These are phyloP conservation scores for Trichoderma brevicompactum DNA, from an alignment of 2,329 filamentous ascomycete species.

Conservation along the genomic window DNA sequence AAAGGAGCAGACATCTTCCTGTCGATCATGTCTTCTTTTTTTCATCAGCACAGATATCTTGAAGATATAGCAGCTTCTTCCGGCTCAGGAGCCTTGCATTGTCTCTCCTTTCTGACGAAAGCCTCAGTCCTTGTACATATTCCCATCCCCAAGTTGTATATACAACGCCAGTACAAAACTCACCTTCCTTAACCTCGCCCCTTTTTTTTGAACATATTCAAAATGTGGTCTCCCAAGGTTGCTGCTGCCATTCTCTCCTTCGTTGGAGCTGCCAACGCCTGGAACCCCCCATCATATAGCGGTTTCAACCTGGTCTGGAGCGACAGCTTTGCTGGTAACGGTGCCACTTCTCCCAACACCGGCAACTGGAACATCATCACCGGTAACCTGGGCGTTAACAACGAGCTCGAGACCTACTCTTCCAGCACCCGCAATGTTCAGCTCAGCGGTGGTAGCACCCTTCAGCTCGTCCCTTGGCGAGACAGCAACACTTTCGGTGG, in stretches of 20 bases:
- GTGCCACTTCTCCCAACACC: slow-evolving; percentile 42
- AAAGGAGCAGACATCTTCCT: slow-evolving; percentile 18
- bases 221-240: slow-evolving; percentile 25
- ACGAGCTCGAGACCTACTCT: slow-evolving; percentile 57
- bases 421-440: slow-evolving; percentile 53
- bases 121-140: slow-evolving; percentile 24
- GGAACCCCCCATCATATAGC: slow-evolving; percentile 45
- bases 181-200: slow-evolving; percentile 2
- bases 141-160: slow-evolving; percentile 11
- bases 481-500: slow-evolving; percentile 40
- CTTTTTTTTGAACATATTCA: slow-evolving; percentile 12
- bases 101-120: slow-evolving; percentile 25
- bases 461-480: slow-evolving; percentile 56
- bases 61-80: slow-evolving; percentile 22
- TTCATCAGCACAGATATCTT: slow-evolving; percentile 25
- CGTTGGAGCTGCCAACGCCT: slow-evolving; percentile 43
- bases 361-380: slow-evolving; percentile 49
- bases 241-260: slow-evolving; percentile 38
- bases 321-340: slow-evolving; percentile 48
- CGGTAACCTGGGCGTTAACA: slow-evolving; percentile 52
- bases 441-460: slow-evolving; percentile 53
- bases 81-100: slow-evolving; percentile 26
- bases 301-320: slow-evolving; percentile 49
- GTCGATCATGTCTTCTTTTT: background rate
- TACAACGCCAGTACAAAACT: slow-evolving; percentile 15